Evolutionary conservation across 768 basidiomycete genomes (phyloP).

Genomic region (Floccularia luteovirens): DNA sequence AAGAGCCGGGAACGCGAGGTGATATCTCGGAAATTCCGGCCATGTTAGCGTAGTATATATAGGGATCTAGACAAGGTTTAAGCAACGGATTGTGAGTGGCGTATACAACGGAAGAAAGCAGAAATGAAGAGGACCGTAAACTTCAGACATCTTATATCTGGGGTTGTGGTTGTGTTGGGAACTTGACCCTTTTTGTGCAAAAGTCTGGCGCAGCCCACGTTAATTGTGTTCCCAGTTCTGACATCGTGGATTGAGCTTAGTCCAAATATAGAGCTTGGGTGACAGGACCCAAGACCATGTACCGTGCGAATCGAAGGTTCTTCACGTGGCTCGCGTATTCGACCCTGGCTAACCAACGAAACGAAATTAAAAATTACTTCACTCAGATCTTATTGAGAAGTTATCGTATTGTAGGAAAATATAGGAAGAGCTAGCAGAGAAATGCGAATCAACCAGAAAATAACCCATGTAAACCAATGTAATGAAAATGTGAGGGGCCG

Average conservation of each 20-base stretch:
- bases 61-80: background rate
- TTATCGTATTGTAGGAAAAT: background rate
- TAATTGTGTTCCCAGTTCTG: constrained; percentile 12
- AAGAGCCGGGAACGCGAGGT: background rate
- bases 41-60: background rate
- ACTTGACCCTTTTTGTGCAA: constrained; percentile 7
- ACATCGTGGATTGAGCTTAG: constrained; percentile 12
- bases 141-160: background rate
- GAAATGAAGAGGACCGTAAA: background rate
- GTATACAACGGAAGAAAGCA: background rate
- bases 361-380: background rate
- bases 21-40: background rate
- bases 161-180: background rate
- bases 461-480: constrained; percentile 1
- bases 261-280: background rate
- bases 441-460: background rate
- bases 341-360: background rate
- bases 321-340: background rate
- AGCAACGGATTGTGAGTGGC: background rate
- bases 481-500: background rate
- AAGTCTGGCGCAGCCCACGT: constrained; percentile 7
- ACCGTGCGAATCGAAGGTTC: background rate
- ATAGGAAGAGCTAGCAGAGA: background rate
- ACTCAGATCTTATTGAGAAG: constrained; percentile 5
- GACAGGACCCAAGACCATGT: background rate